phyloP scores from a whole-genome alignment of 306 rosid genomes.

The Lupinus albus region DNA sequence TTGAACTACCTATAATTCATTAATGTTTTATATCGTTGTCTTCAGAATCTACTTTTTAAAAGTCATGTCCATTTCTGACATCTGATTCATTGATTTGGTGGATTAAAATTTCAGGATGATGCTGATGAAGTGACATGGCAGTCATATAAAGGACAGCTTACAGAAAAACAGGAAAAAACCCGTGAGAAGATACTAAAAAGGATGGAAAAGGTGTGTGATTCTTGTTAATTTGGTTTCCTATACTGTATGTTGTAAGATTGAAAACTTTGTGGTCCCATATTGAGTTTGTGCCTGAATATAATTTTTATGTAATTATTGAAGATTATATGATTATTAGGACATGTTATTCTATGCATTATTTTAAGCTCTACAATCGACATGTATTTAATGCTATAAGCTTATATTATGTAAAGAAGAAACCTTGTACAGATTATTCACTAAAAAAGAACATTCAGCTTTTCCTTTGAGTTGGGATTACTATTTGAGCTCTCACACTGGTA shows the following conservation, averaged over 20 bases:
- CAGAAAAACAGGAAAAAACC: conserved; percentile 90
- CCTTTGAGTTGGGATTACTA: too few relatives aligned
- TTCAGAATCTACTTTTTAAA: conserved; percentile 29
- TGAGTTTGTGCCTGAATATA: too few relatives aligned
- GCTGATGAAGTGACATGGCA: conserved; percentile 94
- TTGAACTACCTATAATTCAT: conserved; percentile 28
- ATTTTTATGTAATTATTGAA: neutral
- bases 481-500: neutral
- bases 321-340: neutral
- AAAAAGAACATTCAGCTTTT: too few relatives aligned
- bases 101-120: conserved; percentile 67
- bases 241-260: neutral
- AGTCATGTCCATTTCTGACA: conserved; percentile 32
- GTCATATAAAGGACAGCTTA: conserved; percentile 86
- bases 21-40: neutral
- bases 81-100: conserved; percentile 38
- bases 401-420: too few relatives aligned
- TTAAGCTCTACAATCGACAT: neutral
- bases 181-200: conserved; percentile 85
- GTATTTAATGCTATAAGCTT: too few relatives aligned
- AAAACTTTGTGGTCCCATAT: neutral
- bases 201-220: conserved; percentile 73
- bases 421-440: neutral
- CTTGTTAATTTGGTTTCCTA: conserved; percentile 27
- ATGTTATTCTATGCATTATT: neutral